phyloP scores from a whole-genome alignment of 1,284 basidiomycete genomes.

The Mycena sp. region DNA sequence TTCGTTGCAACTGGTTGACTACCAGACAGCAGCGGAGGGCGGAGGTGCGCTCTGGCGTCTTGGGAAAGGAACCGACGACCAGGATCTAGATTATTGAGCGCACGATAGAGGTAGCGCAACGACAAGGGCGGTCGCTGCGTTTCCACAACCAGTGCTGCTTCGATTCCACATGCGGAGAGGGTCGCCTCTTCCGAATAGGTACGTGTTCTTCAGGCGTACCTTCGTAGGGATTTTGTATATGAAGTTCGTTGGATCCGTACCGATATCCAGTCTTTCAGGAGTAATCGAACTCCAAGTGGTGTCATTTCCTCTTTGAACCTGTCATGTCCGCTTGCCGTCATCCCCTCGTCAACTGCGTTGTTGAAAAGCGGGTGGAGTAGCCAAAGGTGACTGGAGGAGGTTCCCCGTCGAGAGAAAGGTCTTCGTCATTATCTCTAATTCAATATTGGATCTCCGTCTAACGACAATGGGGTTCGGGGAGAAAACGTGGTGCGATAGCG shows the following conservation, averaged over 20 bases:
- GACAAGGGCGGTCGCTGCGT: constrained; percentile 27
- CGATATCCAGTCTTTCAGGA: constrained; percentile 73
- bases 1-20: constrained; percentile 24
- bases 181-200: background rate
- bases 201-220: constrained; percentile 16
- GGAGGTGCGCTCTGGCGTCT: constrained; percentile 1
- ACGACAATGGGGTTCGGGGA: constrained; percentile 52
- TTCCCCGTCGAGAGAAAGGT: constrained; percentile 62
- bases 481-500: constrained; percentile 66
- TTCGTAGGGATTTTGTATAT: constrained; percentile 66
- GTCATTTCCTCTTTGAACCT: no score
- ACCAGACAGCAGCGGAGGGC: background rate
- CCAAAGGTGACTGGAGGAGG: constrained; percentile 66
- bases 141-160: background rate
- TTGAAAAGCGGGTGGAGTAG: constrained; percentile 62
- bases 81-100: background rate
- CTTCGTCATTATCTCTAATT: constrained; percentile 62
- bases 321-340: no score
- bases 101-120: constrained; percentile 21
- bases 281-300: constrained; percentile 64
- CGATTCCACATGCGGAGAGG: background rate
- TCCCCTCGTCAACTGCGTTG: background rate
- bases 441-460: constrained; percentile 38
- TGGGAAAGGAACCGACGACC: constrained; percentile 11
- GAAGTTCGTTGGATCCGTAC: constrained; percentile 59